Evolutionary conservation across 2,329 filamentous ascomycete species (phyloP).

Genomic region (Alternaria rosae): DNA sequence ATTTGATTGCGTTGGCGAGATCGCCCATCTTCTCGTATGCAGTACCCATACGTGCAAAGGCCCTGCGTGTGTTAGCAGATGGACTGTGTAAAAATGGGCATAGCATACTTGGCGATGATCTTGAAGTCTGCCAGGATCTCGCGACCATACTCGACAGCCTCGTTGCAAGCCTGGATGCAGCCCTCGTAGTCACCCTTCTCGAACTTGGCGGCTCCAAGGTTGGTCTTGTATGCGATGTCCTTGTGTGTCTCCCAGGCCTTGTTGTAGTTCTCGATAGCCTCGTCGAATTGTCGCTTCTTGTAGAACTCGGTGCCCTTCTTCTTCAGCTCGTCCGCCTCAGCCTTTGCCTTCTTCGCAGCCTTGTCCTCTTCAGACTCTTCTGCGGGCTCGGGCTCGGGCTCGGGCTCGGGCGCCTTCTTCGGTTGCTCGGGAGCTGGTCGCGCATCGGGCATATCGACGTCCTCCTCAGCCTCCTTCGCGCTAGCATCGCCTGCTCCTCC

Average conservation of each 20-base stretch:
- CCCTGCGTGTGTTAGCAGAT: slow-evolving; percentile 49
- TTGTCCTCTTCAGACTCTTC: slow-evolving; percentile 85
- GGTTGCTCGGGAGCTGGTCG: slow-evolving; percentile 62
- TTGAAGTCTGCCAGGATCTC: slow-evolving; percentile 95
- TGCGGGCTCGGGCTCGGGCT: slow-evolving; percentile 70
- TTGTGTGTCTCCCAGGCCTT: slow-evolving; percentile 95
- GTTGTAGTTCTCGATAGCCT: slow-evolving; percentile 90
- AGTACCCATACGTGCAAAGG: slow-evolving; percentile 94
- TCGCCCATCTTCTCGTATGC: slow-evolving; percentile 92
- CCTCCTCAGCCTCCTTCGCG: slow-evolving; percentile 67
- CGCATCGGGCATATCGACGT: slow-evolving; percentile 81
- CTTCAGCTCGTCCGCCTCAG: slow-evolving; percentile 93
- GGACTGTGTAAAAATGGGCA: background rate
- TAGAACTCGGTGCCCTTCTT: slow-evolving; percentile 91
- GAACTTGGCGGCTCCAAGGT: slow-evolving; percentile 90
- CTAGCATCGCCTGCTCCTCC: slow-evolving; percentile 49
- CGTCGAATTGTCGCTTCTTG: slow-evolving; percentile 98
- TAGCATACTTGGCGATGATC: slow-evolving; percentile 84
- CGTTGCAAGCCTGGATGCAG: slow-evolving; percentile 83
- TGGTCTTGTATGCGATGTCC: slow-evolving; percentile 98
- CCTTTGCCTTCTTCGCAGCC: slow-evolving; percentile 89
- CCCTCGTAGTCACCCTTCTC: slow-evolving; percentile 95
- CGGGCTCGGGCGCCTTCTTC: slow-evolving; percentile 57
- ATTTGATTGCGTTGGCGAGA: slow-evolving; percentile 78
- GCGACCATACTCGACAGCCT: slow-evolving; percentile 89